Percentiles rank a stretch among this genome's conserved stretches.
phyloP scores from a whole-genome alignment of 2,329 filamentous ascomycete species.

The Zymoseptoria ardabiliae region DNA sequence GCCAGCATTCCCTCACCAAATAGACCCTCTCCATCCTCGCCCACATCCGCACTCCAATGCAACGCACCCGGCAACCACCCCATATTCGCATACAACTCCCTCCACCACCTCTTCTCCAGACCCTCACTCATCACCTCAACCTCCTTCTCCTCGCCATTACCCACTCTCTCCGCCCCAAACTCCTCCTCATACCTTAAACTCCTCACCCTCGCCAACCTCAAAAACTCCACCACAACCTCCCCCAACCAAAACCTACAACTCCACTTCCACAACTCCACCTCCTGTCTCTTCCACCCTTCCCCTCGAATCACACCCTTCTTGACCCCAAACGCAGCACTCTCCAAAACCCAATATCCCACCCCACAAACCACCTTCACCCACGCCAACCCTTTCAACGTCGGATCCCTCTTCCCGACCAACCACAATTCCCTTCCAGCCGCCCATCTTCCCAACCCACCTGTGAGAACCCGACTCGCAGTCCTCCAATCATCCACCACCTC shows the following conservation, averaged over 20 bases:
- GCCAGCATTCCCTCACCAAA: conserved; percentile 54
- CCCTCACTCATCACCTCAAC: conserved; percentile 21
- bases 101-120: conserved; percentile 49
- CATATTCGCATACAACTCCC: conserved; percentile 59
- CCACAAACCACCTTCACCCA: conserved; percentile 63
- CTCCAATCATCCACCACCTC: conserved; percentile 62
- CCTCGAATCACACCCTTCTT: conserved; percentile 59
- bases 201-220: conserved; percentile 47
- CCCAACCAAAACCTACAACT: conserved; percentile 73
- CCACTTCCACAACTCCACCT: conserved; percentile 59
- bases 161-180: conserved; percentile 29
- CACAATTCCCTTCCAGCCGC: conserved; percentile 50
- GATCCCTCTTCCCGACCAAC: conserved; percentile 35
- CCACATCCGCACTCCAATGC: conserved; percentile 70
- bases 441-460: conserved; percentile 68
- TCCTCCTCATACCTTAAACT: conserved; percentile 34
- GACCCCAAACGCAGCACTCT: conserved; percentile 75
- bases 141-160: conserved; percentile 36
- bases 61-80: conserved; percentile 76
- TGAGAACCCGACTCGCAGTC: conserved; percentile 62
- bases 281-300: conserved; percentile 33
- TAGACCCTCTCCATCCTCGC: conserved; percentile 41
- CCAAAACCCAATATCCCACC: conserved; percentile 65
- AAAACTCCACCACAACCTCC: conserved; percentile 70
- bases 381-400: conserved; percentile 46